Conservation (phyloP, 2,329 filamentous ascomycete species). For the Botrytis pseudocinerea region DNA sequence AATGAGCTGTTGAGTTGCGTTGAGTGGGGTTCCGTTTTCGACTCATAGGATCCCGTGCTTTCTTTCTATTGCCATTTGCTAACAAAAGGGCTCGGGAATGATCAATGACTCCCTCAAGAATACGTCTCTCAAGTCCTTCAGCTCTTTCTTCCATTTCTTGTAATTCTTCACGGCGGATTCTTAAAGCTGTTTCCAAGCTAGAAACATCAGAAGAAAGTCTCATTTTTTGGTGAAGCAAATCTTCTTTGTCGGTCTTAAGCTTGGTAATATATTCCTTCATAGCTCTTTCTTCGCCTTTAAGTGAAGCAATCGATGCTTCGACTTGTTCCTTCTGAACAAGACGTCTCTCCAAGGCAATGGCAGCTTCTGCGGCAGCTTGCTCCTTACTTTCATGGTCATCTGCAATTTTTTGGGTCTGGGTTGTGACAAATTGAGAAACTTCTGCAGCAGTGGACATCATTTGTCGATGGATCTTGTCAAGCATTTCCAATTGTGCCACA, state of each 20-base stretch:
- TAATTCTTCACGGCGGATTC: conserved; percentile 86
- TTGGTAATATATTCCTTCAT: conserved; percentile 56
- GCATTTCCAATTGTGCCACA: conserved; percentile 72
- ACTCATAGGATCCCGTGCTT: conserved; percentile 50
- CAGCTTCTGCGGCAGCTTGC: conserved; percentile 76
- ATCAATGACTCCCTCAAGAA: conserved; percentile 93
- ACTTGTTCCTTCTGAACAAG: conserved; percentile 64
- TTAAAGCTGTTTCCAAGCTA: conserved; percentile 84
- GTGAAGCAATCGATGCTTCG: conserved; percentile 51
- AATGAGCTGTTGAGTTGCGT: conserved; percentile 44
- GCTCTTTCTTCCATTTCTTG: conserved; percentile 87
- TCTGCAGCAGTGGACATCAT: conserved; percentile 82
- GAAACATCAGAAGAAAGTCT: conserved; percentile 83
- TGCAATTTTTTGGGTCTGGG: conserved; percentile 71
- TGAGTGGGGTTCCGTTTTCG: conserved; percentile 53
- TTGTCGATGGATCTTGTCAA: conserved; percentile 87
- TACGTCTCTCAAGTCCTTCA: conserved; percentile 84
- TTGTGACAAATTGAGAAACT: conserved; percentile 77
- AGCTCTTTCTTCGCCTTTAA: conserved; percentile 62
- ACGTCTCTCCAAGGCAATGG: conserved; percentile 76
- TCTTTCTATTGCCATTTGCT: conserved; percentile 52
- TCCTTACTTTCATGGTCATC: conserved; percentile 79
- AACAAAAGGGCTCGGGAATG: conserved; percentile 91
- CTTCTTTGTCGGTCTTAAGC: conserved; percentile 65
- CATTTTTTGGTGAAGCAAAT: conserved; percentile 74